Percentiles rank a stretch among this genome's conserved stretches.
phyloP scores from a whole-genome alignment of 257 asterid species.

The Schizonepeta tenuifolia region DNA sequence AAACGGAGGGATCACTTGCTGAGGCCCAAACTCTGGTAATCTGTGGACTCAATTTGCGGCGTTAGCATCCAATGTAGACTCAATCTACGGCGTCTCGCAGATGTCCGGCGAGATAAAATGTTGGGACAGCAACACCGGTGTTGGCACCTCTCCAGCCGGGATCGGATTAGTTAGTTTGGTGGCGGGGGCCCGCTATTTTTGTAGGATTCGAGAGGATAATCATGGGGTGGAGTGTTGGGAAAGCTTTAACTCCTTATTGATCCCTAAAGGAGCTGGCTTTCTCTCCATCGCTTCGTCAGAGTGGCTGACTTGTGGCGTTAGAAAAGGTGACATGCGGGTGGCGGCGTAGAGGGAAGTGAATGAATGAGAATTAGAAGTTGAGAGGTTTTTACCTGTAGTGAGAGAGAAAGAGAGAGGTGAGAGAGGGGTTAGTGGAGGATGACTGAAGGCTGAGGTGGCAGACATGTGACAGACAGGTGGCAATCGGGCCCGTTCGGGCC shows the following conservation, averaged over 20 bases:
- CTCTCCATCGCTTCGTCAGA: slow-evolving; percentile 81
- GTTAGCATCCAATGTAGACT: slow-evolving; percentile 61
- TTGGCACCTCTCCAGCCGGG: slow-evolving; percentile 53
- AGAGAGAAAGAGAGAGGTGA: too few species aligned
- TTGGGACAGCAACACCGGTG: slow-evolving; percentile 62
- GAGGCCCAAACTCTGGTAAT: slow-evolving; percentile 69
- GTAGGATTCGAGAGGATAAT: slow-evolving; percentile 81
- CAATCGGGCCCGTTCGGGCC: too few species aligned
- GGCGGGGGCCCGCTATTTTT: slow-evolving; percentile 73
- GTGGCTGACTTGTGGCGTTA: slow-evolving; percentile 70
- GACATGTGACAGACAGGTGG: too few species aligned
- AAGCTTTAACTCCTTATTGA: slow-evolving; percentile 59
- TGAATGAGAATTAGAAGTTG: too few species aligned
- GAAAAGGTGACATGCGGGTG: too few species aligned
- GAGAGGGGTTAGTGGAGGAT: too few species aligned
- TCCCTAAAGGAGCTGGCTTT: slow-evolving; percentile 85
- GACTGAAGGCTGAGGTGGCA: too few species aligned
- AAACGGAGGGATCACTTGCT: slow-evolving; percentile 69
- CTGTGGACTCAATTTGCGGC: slow-evolving; percentile 46
- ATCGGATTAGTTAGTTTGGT: slow-evolving; percentile 63
- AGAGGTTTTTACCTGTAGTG: too few species aligned
- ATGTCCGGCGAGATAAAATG: slow-evolving; percentile 66
- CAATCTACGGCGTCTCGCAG: slow-evolving; percentile 70
- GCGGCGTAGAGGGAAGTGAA: too few species aligned
- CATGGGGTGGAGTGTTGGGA: slow-evolving; percentile 96